A percentile compares a stretch with the other conserved stretches of the same genome.
These are phyloP conservation scores for Fraxinus sp. DNA, from an alignment of 305 asterid species.

Conservation along the genomic window DNA sequence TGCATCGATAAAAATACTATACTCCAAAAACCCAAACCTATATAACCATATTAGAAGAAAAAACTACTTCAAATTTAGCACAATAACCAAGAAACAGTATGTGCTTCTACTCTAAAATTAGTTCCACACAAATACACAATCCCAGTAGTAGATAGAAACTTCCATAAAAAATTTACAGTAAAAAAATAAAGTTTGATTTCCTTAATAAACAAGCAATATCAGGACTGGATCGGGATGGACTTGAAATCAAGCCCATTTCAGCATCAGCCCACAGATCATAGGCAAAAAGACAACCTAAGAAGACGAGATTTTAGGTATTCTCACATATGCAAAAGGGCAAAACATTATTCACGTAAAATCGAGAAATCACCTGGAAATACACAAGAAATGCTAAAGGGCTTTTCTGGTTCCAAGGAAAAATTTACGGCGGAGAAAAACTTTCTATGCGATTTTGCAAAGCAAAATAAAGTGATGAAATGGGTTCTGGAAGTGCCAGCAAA, in stretches of 20 bases:
- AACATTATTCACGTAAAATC: neutral
- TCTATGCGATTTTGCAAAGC: neutral
- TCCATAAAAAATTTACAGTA: neutral
- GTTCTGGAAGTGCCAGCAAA: neutral
- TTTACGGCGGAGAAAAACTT: neutral
- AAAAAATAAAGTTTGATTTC: neutral
- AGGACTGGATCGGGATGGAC: slow-evolving; percentile 29
- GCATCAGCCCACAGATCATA: slow-evolving; percentile 30
- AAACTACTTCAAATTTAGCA: slow-evolving; percentile 24
- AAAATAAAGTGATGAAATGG: neutral
- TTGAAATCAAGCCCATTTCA: slow-evolving; percentile 21
- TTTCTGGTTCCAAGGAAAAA: neutral
- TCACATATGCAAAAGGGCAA: neutral
- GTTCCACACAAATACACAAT: neutral
- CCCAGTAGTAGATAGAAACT: neutral
- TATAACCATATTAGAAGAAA: slow-evolving; percentile 14
- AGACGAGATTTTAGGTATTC: slow-evolving; percentile 18
- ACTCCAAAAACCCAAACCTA: slow-evolving; percentile 28
- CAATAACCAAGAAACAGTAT: slow-evolving; percentile 7
- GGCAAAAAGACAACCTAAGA: slow-evolving; percentile 18
- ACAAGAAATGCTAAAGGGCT: slow-evolving; percentile 3
- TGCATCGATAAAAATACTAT: slow-evolving; percentile 27
- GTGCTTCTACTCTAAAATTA: slow-evolving; percentile 20
- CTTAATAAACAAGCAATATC: neutral
- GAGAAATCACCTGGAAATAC: slow-evolving; percentile 11